Base-by-base conservation (phyloP, 1,284 basidiomycete genomes). In the Inonotus hispidus region DNA sequence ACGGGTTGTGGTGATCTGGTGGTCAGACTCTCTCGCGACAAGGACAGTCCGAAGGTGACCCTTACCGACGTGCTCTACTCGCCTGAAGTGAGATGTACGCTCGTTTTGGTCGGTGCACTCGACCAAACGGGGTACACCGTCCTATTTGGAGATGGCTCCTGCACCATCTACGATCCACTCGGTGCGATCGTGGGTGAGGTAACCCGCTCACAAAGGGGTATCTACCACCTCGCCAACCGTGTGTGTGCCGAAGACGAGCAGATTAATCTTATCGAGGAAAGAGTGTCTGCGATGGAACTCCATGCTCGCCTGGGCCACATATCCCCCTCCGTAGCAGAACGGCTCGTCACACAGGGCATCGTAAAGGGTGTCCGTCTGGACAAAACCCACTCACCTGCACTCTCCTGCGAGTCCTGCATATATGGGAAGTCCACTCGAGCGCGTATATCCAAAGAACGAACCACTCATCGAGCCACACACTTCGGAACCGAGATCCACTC, bases 271-370 rank as follows among this genome's bases (percentile, higher is more conserved):
- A 54, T n/a, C 49, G 60, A 27, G 62, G 64, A 13, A 61, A 59
- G 23, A 60, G 35, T 11, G 58, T 68, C 41, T 66, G 64, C 69
- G 27, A 66, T 55, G 29, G 67, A 75, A 27, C 55, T 76, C 0
- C 75, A 79, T 52, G 63, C 64, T 1, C 62, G 64, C 0, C 65
- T 76, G 62, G 73, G 73, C 0, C 77, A 79, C 52, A 74, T 78
- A 4, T 66, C 71, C 0, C 70, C 69, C 10, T 62, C 50, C 7
- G 56, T 67, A 8, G 69, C 70, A 10, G 43, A 57, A 1, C 27
- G 64, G 4, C 67, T 76, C 11, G 63, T 75, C 3, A 57, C 59
- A 11, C 63, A 72, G 13, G 70, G 71, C 13, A 62, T 72, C 45
- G 67, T 75, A 0, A 71, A 68, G 16, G 72, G 74, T 52, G 7